Base-by-base conservation (phyloP, 805 yeast genomes). In the Candida wancherniae region DNA sequence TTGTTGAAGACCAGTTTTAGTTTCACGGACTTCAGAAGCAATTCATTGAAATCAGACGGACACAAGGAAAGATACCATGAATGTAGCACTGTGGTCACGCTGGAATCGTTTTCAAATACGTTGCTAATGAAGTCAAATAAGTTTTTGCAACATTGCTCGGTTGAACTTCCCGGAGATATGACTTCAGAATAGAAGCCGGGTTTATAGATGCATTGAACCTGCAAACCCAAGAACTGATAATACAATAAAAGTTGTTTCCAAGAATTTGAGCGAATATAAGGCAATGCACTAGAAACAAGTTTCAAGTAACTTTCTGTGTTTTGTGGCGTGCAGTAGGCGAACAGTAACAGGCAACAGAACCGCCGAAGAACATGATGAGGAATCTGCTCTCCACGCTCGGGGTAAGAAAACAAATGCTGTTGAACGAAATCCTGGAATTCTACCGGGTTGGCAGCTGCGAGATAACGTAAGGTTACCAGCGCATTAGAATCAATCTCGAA, bases 161-260 rank as follows among this genome's bases (percentile, higher is more conserved):
- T 50, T 22, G 49, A 52, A 13, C 44, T 33, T 8, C 40, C 45
- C 3, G 51, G 40, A 26, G 48, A 42, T 5, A 42, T 43, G 9
- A 60, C 48, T 9, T 24, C 20, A 19, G 48, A 36, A 42, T 60
- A 64, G 40, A 62, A 67, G 9, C 45, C 48, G 2, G 69, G 61
- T 32, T 67, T 45, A 11, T 65, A 48, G 27, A 60, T 54, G 24
- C 57, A 45, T 44, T 64, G 69, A 32, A 56, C 55, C 37, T 61
- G 53, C 12, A 64, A 45, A 31, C 56, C 48, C 27, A 42, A 41
- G 5, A 63, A 42, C 29, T 49, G 51, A 30, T 58, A 61, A 12
- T 55, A 55, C 8, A 64, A 37, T 15, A 58, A 47, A 5, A 57
- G 53, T 36, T 59, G 59, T 39, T 52, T 57, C 69, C 70, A 64